Base-by-base conservation (phyloP, 306 rosid genomes). In the Psophocarpus tetragonolobus region DNA sequence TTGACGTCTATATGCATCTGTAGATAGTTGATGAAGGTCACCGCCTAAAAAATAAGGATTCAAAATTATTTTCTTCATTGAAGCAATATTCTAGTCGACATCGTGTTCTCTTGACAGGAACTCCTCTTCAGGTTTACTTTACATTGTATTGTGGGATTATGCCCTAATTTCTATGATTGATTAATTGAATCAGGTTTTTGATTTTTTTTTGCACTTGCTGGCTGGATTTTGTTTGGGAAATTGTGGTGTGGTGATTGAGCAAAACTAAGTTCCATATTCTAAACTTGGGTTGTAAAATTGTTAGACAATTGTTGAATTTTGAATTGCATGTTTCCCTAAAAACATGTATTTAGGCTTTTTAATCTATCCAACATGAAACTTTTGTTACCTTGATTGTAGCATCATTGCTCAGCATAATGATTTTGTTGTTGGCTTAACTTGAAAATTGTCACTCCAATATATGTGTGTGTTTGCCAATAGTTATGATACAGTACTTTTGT, bases 21-120 rank as follows among this genome's bases (percentile, higher is more conserved):
- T 84, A 95, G 97, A 92, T 96, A 86, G 94, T 96, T 75, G 98
- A 96, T 84, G 99, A 96, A 91, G 99, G 99, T 29, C 99, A 96
- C 80, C 99, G 99, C 74, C 96, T 96, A 1, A 96, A 96, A 74
- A 96, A 96, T 77, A 96, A 96, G 86, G 99, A 96, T 84, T 96
- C 99, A 70, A 96, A 96, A 74, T 87, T 96, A 54, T 96, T 96
- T 87, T 92, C 98, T 86, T 91, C 94, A 57, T 44, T 96, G 85
- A 91, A 91, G 88, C 99, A 96, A 82, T 96, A 88, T 80, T 79
- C 77, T 38, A 88, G 85, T 83, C 85, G 86, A 69, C 99, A 91
- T 84, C 98, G 97, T 12, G 88, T 88, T 68, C 97, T 96, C 84
- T 84, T 96, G 91, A 96, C 99, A 33, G 99, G 99, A 82, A 96